phyloP scores from a whole-genome alignment of 805 yeast species.

The Saccharomyces mikatae region DNA sequence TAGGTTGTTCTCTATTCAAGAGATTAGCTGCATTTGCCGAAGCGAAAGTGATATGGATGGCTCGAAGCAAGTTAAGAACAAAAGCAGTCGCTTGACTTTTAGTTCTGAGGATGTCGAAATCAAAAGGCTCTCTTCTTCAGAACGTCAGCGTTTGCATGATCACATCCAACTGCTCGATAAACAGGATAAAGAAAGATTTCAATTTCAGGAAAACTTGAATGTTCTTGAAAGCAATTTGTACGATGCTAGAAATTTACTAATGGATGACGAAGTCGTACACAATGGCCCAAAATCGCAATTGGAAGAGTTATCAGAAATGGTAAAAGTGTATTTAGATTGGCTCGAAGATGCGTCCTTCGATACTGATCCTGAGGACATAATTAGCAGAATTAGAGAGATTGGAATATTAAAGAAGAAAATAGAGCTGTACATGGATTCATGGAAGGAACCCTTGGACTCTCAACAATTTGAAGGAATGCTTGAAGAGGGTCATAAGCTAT shows the following conservation, averaged over 20 bases:
- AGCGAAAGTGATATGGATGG: slow-evolving; percentile 19
- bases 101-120: slow-evolving; percentile 32
- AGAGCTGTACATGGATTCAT: slow-evolving; percentile 35
- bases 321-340: slow-evolving; percentile 61
- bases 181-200: slow-evolving; percentile 40
- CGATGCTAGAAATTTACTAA: slow-evolving; percentile 52
- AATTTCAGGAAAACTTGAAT: slow-evolving; percentile 58
- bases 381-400: slow-evolving; percentile 25
- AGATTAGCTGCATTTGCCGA: slow-evolving; percentile 41
- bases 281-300: slow-evolving; percentile 37
- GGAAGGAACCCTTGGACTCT: slow-evolving; percentile 40
- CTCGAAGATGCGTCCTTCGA: slow-evolving; percentile 60
- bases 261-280: slow-evolving; percentile 40
- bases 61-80: background rate
- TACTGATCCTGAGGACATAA: slow-evolving; percentile 36
- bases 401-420: slow-evolving; percentile 27
- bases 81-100: no score
- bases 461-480: slow-evolving; percentile 39
- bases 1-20: slow-evolving; percentile 41
- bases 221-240: slow-evolving; percentile 68
- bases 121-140: slow-evolving; percentile 41
- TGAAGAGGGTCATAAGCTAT: slow-evolving; percentile 35
- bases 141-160: slow-evolving; percentile 38
- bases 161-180: slow-evolving; percentile 48
- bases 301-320: slow-evolving; percentile 31